Base-by-base conservation (phyloP, 257 asterid genomes). In the Lycium ferocissimum region DNA sequence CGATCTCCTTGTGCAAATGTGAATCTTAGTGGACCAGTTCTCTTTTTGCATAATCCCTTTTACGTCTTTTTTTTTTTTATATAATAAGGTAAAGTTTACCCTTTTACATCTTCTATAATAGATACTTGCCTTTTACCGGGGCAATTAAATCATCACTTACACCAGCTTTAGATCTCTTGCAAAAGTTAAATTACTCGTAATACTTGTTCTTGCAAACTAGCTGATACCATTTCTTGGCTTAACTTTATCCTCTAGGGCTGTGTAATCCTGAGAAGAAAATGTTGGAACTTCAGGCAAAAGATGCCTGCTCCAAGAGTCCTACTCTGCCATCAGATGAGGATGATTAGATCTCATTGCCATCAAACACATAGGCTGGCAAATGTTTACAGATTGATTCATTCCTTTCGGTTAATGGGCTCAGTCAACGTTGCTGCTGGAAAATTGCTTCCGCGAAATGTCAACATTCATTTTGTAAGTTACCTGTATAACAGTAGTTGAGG, bases 231-330 rank as follows among this genome's bases (percentile, higher is more conserved):
- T 26, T 17, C 61, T 66, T 73, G 62, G 9, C 35, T 47, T 43
- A 2, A 22, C 65, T 85, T 56, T 72, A 53, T 84, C 59, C 65
- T 88, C 9, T 83, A 96, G 99, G 99, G 73, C 95, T 96, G 14
- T 96, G 98, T 88, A 89, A 91, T 72, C 99, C 99, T 0, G 99
- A 96, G 93, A 93, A 92, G 90, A 94, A 87, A 90, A 90, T 96
- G 95, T 83, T 95, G 94, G 98, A 96, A 89, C 99, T 93, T 88
- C 99, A 96, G 37, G 86, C 83, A 49, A 87, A 63, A 84, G 98
- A 92, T 18, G 85, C 90, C 45, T 96, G 99, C 86, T 93, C 98
- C 1, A 96, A 94, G 87, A 94, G 98, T 87, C 86, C 98, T 11
- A 96, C 98, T 61, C 85, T 92, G 81, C 92, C 94, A 12, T 71